Percentiles rank a stretch among this genome's conserved stretches.
phyloP scores from a whole-genome alignment of 345 rosid species.

The Salix caprea region DNA sequence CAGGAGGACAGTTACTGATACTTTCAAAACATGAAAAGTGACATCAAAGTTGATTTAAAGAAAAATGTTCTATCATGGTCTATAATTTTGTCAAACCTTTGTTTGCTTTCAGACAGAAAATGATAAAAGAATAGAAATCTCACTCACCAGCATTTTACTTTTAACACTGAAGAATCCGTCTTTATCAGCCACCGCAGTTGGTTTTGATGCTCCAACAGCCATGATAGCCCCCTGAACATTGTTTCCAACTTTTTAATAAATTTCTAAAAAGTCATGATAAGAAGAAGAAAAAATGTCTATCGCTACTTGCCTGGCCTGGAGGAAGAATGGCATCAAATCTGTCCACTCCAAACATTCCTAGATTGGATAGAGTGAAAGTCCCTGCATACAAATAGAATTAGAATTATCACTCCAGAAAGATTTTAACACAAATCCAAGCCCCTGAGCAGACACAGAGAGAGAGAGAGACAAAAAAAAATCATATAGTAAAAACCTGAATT shows the following conservation, averaged over 20 bases:
- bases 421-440: neutral
- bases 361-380: slow-evolving; percentile 86
- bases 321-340: slow-evolving; percentile 98
- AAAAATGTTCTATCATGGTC: neutral
- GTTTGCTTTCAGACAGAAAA: neutral
- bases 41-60: neutral
- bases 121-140: neutral
- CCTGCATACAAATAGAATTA: slow-evolving; percentile 42
- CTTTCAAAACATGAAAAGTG: neutral
- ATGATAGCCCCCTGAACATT: slow-evolving; percentile 88
- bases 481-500: slow-evolving; percentile 59
- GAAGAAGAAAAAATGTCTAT: too few species aligned
- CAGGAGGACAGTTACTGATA: neutral
- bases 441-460: neutral
- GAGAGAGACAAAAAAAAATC: neutral
- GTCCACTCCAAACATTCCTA: slow-evolving; percentile 96
- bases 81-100: neutral
- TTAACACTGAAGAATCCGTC: slow-evolving; percentile 90
- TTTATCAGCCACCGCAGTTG: slow-evolving; percentile 75
- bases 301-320: slow-evolving; percentile 75
- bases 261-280: slow-evolving; percentile 5
- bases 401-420: neutral
- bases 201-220: slow-evolving; percentile 98
- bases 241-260: slow-evolving; percentile 10
- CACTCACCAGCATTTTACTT: slow-evolving; percentile 81